Conservation (phyloP, 2,329 filamentous ascomycete genomes). For the Didymella pomorum region DNA sequence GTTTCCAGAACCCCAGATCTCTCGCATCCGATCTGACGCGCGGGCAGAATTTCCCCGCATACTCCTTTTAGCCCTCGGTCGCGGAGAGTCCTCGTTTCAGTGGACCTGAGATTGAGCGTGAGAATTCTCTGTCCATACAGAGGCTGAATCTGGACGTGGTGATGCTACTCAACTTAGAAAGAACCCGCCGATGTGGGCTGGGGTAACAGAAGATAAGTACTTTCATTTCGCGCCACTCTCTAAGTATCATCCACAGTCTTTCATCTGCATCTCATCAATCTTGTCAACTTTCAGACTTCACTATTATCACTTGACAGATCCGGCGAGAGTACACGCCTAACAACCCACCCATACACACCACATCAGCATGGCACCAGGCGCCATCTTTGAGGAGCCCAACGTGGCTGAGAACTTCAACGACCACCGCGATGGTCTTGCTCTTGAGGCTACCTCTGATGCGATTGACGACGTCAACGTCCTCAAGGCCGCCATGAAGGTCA, state of each 20-base stretch:
- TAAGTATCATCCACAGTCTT: conserved; percentile 5
- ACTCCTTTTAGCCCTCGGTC: conserved; percentile 22
- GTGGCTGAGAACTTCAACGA: conserved; percentile 56
- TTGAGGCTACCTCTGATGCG: conserved; percentile 66
- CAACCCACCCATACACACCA: conserved; percentile 20
- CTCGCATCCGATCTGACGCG: conserved; percentile 11
- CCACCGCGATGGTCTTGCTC: conserved; percentile 63
- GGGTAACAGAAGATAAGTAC: conserved; percentile 30
- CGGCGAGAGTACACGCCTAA: conserved; percentile 22
- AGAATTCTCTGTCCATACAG: conserved; percentile 23
- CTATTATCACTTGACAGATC: conserved; percentile 7
- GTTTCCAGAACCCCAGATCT: conserved; percentile 34
- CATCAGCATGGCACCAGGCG: conserved; percentile 56
- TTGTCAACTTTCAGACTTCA: not conserved
- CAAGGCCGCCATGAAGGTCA: conserved; percentile 62
- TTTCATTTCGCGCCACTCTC: conserved; percentile 10
- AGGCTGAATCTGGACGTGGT: conserved; percentile 9
- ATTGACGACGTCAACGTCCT: conserved; percentile 68
- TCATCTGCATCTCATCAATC: not conserved
- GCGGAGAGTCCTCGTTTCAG: conserved; percentile 26
- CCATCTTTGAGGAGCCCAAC: conserved; percentile 54
- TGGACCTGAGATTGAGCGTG: conserved; percentile 32
- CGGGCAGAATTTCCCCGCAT: conserved; percentile 44
- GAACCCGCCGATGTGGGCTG: conserved; percentile 29
- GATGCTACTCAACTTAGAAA: conserved; percentile 15